Base-by-base conservation (phyloP, 345 rosid genomes). In the Dimocarpus longan region DNA sequence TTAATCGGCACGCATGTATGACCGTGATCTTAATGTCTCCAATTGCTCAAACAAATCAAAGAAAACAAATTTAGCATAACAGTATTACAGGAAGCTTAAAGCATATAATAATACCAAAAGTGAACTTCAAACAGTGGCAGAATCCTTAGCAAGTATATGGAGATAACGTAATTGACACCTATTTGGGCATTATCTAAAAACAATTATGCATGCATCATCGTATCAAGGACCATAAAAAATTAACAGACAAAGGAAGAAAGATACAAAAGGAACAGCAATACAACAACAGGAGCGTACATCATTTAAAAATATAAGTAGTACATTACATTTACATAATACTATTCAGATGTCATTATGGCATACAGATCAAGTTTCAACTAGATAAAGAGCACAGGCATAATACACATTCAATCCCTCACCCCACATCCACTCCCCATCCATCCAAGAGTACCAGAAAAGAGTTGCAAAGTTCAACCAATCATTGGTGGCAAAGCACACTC, bases 321-420 rank as follows among this genome's bases (percentile, higher is more conserved):
- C 76, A 78, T 74, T 21, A 57, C 70, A 65, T 37, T 74, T 21
- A 57, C 70, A 65, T 37, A 52, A 54, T 21, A 71, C 32, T 22
- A 74, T 71, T n/a, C 50, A 67, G 75, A 46, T 48, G 39, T 26
- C 43, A 32, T 39, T 69, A 78, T 42, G 66, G 73, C 78, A 68
- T 21, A 76, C 74, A 32, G 72, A 72, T 37, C n/a, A 78, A 57
- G 66, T 46, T 50, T 74, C 70, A 75, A 75, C 80, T 24, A 79
- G 48, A n/a, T 42, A 48, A 72, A 64, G 42, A 42, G 77, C 59
- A 52, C 65, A 52, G 3, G 13, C 59, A 72, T 73, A 79, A 24
- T 60, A 73, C 60, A 63, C 19, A 63, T 54, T 75, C 68, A 79
- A 48, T 15, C 43, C 10, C 56, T 6, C 56, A 19, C 6, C 66